These are phyloP conservation scores for Diaporthe sp. DNA, from an alignment of 2,329 filamentous ascomycete species.

Conservation along the genomic window DNA sequence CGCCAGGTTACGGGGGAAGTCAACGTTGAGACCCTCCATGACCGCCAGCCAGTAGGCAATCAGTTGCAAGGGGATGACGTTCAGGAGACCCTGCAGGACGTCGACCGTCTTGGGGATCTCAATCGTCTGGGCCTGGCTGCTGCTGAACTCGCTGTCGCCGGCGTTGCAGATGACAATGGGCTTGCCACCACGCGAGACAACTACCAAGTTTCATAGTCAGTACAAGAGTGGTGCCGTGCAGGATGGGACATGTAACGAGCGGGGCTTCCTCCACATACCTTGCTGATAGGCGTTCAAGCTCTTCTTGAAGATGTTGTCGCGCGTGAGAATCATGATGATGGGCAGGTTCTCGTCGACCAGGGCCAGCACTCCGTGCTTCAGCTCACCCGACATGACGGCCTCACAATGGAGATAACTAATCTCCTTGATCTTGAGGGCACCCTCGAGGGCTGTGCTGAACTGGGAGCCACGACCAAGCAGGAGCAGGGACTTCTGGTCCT, in stretches of 20 bases:
- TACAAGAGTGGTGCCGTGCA: neutral
- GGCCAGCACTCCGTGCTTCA: conserved; percentile 98
- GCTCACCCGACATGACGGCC: conserved; percentile 99
- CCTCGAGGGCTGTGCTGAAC: conserved; percentile 96
- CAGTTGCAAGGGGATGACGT: conserved; percentile 96
- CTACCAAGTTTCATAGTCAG: conserved; percentile 53
- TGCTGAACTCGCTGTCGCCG: conserved; percentile 86
- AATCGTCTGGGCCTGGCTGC: conserved; percentile 93
- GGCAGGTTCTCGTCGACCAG: conserved; percentile 98
- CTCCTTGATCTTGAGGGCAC: conserved; percentile 99
- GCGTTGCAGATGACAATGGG: conserved; percentile 99
- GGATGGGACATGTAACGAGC: neutral
- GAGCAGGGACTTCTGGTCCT: conserved; percentile 96
- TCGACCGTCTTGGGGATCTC: conserved; percentile 97
- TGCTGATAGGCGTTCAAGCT: conserved; percentile 99
- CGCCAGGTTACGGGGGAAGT: conserved; percentile 98
- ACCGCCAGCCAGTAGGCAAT: conserved; percentile 99
- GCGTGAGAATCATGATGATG: conserved; percentile 99
- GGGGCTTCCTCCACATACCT: conserved; percentile 61
- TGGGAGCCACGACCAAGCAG: conserved; percentile 95
- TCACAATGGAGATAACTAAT: conserved; percentile 99
- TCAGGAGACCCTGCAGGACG: conserved; percentile 93
- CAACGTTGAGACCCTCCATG: conserved; percentile 94
- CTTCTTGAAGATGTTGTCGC: conserved; percentile 96
- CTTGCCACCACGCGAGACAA: conserved; percentile 94